Evolutionary conservation across 176 grass and related monocot genomes (phyloP).

Genomic region (Neostapfia colusana): DNA sequence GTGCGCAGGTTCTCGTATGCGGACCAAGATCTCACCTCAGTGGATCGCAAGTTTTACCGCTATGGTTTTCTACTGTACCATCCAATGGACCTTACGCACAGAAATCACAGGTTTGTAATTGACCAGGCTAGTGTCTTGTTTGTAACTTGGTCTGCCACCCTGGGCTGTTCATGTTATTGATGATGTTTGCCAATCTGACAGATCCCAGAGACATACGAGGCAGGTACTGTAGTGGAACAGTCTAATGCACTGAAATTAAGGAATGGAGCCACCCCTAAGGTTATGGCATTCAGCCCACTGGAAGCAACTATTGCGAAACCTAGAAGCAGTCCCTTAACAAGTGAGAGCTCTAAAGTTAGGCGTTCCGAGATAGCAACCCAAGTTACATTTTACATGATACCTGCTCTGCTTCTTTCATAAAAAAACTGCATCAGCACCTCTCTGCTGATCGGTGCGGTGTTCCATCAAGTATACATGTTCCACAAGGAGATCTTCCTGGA

Average conservation of each 20-base stretch:
- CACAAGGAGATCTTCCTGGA: conserved; percentile 98
- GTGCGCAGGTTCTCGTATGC: conserved; percentile 42
- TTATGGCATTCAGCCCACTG: conserved; percentile 70
- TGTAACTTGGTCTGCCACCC: conserved; percentile 22
- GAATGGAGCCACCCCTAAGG: conserved; percentile 42
- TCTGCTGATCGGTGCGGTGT: conserved; percentile 54
- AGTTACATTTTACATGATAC: conserved; percentile 71
- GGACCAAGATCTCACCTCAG: conserved; percentile 32
- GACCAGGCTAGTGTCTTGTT: conserved; percentile 12
- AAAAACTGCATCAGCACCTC: conserved; percentile 61
- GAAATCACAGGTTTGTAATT: conserved; percentile 43
- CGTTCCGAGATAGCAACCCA: conserved; percentile 56
- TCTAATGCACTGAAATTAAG: conserved; percentile 30
- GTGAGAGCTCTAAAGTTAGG: conserved; percentile 74
- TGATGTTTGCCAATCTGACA: conserved; percentile 33
- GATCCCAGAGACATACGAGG: conserved; percentile 43
- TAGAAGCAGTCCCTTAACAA: conserved; percentile 61
- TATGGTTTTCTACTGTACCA: conserved; percentile 45
- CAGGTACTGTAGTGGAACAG: conserved; percentile 28
- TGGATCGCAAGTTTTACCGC: conserved; percentile 38
- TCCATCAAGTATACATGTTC: conserved; percentile 86
- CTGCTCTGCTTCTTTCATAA: conserved; percentile 63
- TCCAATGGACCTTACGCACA: conserved; percentile 45
- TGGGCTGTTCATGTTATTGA: conserved; percentile 14
- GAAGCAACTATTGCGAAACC: conserved; percentile 55